Evolutionary conservation across 116 monocot species (phyloP).

Genomic region (Iris pallida): DNA sequence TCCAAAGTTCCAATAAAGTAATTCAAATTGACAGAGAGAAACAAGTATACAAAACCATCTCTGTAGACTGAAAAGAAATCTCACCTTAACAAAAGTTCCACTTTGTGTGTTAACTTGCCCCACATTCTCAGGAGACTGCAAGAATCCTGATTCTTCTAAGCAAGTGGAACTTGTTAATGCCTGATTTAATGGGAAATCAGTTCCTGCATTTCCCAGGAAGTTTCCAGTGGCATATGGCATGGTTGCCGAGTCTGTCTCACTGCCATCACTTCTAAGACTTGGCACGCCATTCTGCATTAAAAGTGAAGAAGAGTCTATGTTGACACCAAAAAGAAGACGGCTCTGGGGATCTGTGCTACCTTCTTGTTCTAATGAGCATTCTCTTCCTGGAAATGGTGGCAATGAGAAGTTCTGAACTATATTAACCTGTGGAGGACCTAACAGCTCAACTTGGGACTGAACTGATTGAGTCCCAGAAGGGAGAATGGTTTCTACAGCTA

Average conservation of each 20-base stretch:
- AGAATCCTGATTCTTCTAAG: slow-evolving; percentile 54
- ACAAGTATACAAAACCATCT: neutral
- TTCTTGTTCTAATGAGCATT: slow-evolving; percentile 50
- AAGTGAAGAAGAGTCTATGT: slow-evolving; percentile 53
- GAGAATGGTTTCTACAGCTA: slow-evolving; percentile 43
- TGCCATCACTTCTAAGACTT: slow-evolving; percentile 35
- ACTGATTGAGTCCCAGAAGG: slow-evolving; percentile 33
- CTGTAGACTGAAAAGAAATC: neutral
- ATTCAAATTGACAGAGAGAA: neutral
- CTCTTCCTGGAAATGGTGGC: slow-evolving; percentile 55
- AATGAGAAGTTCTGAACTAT: slow-evolving; percentile 29
- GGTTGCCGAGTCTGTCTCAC: slow-evolving; percentile 30
- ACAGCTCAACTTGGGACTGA: slow-evolving; percentile 40
- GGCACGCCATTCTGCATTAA: slow-evolving; percentile 51
- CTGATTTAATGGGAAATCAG: slow-evolving; percentile 52
- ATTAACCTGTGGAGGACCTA: slow-evolving; percentile 26
- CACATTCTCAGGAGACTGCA: slow-evolving; percentile 44
- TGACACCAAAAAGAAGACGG: slow-evolving; percentile 62
- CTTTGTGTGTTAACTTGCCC: slow-evolving; percentile 49
- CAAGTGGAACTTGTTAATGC: slow-evolving; percentile 43
- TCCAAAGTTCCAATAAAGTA: neutral
- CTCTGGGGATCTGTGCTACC: slow-evolving; percentile 52
- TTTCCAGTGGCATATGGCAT: slow-evolving; percentile 52
- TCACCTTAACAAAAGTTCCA: slow-evolving; percentile 88
- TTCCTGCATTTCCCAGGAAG: slow-evolving; percentile 38